phyloP scores from a whole-genome alignment of 768 basidiomycete species.

The Boletellus ananas region DNA sequence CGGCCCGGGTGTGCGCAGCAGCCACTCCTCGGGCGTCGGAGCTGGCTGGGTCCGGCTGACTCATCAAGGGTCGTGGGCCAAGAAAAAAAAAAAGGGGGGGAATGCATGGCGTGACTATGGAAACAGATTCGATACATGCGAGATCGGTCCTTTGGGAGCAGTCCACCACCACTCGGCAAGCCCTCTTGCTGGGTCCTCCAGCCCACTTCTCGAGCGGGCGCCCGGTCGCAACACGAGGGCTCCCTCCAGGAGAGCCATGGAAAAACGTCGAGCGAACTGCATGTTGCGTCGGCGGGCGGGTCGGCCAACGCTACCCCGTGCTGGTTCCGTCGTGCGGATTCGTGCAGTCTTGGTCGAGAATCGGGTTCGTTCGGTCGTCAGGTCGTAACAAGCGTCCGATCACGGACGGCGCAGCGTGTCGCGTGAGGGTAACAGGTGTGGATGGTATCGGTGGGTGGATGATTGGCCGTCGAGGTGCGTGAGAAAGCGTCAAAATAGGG shows the following conservation, averaged over 20 bases:
- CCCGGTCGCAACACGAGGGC: constrained; percentile 20
- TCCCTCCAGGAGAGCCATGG: constrained; percentile 23
- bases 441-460: constrained; percentile 24
- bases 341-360: constrained; percentile 36
- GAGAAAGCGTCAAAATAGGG: constrained; percentile 18
- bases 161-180: constrained; percentile 22
- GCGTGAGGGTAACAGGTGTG: constrained; percentile 17
- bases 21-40: not conserved
- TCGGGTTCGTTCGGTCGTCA: constrained; percentile 32
- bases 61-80: constrained; percentile 11
- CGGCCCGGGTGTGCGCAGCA: too few species aligned
- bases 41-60: constrained; percentile 1
- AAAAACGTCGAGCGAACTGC: constrained; percentile 9
- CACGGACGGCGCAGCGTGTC: constrained; percentile 10
- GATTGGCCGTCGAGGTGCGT: constrained; percentile 22
- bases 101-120: constrained; percentile 17
- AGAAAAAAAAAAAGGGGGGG: not conserved
- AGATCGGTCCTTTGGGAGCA: constrained; percentile 28
- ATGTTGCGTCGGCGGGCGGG: constrained; percentile 17
- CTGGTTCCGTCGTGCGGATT: constrained; percentile 28
- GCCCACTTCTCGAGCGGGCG: constrained; percentile 32
- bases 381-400: constrained; percentile 26
- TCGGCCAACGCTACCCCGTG: constrained; percentile 19
- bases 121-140: constrained; percentile 22
- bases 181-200: too few species aligned